Conservation (phyloP, 1,284 basidiomycete genomes). For the Papiliotrema laurentii region DNA sequence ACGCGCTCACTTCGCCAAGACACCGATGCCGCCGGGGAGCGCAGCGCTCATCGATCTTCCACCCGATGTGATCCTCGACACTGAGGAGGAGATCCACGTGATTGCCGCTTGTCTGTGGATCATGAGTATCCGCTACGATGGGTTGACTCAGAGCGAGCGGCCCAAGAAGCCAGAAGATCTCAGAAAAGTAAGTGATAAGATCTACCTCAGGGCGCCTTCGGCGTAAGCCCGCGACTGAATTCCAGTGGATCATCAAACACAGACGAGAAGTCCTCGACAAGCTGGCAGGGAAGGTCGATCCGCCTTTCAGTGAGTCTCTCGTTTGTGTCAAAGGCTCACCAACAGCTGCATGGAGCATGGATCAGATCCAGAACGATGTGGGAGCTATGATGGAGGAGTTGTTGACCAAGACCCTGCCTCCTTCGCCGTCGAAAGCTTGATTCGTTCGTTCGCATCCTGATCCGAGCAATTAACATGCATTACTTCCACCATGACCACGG, state of each 20-base stretch:
- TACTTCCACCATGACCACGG: background rate
- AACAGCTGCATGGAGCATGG: constrained; percentile 20
- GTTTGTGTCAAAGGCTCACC: background rate
- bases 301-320: constrained; percentile 33
- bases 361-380: constrained; percentile 31
- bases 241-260: constrained; percentile 27
- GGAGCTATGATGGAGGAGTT: constrained; percentile 31
- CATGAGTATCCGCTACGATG: constrained; percentile 26
- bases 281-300: constrained; percentile 25
- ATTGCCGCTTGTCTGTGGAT: constrained; percentile 27
- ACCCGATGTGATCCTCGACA: constrained; percentile 26
- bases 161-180: constrained; percentile 22
- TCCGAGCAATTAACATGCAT: background rate
- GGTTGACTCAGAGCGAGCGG: constrained; percentile 16
- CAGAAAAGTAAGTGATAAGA: constrained; percentile 25
- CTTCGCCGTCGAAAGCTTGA: too few relatives aligned
- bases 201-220: background rate
- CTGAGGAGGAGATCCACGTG: constrained; percentile 34
- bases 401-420: constrained; percentile 21
- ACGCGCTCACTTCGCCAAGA: constrained; percentile 23
- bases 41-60: constrained; percentile 30
- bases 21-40: constrained; percentile 23
- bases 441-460: too few relatives aligned
- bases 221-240: background rate
- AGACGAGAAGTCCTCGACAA: constrained; percentile 12